A percentile compares a stretch with the other conserved stretches of the same genome.
Conservation (phyloP, 2,329 filamentous ascomycete genomes). For the Talaromyces islandicus region DNA sequence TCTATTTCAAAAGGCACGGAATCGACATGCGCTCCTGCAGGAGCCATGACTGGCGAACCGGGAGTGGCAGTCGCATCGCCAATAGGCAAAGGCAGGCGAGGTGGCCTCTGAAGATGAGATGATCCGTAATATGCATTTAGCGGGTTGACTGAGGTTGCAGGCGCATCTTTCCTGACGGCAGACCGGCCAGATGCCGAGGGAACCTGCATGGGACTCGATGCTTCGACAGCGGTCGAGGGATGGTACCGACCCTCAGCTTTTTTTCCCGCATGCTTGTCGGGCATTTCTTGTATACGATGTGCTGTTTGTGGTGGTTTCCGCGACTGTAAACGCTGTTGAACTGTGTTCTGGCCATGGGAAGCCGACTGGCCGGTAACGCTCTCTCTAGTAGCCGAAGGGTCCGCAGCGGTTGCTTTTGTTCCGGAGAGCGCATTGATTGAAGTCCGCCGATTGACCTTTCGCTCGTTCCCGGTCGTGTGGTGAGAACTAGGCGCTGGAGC, state of each 20-base stretch:
- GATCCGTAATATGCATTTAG: conserved; percentile 43
- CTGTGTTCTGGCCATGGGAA: conserved; percentile 27
- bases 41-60: conserved; percentile 79
- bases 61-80: conserved; percentile 86
- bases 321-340: conserved; percentile 38
- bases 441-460: conserved; percentile 33
- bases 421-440: conserved; percentile 36
- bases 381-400: conserved; percentile 38
- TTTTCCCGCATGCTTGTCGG: conserved; percentile 19
- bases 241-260: conserved; percentile 16
- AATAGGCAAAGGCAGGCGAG: conserved; percentile 84
- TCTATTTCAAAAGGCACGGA: conserved; percentile 40
- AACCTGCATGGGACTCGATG: conserved; percentile 35
- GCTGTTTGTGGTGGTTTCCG: conserved; percentile 29
- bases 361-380: conserved; percentile 36
- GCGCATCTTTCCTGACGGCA: conserved; percentile 21
- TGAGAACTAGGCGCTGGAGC: conserved; percentile 20
- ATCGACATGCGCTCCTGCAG: conserved; percentile 54
- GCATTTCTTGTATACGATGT: conserved; percentile 17
- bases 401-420: conserved; percentile 35
- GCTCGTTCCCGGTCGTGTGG: conserved; percentile 24
- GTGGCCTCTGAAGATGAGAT: conserved; percentile 54
- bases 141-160: conserved; percentile 39
- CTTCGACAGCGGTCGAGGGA: conserved; percentile 23
- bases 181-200: conserved; percentile 23